A percentile compares a stretch with the other conserved stretches of the same genome.
These are phyloP conservation scores for Cladosporium phlei DNA, from an alignment of 2,329 filamentous ascomycete species.

Conservation along the genomic window DNA sequence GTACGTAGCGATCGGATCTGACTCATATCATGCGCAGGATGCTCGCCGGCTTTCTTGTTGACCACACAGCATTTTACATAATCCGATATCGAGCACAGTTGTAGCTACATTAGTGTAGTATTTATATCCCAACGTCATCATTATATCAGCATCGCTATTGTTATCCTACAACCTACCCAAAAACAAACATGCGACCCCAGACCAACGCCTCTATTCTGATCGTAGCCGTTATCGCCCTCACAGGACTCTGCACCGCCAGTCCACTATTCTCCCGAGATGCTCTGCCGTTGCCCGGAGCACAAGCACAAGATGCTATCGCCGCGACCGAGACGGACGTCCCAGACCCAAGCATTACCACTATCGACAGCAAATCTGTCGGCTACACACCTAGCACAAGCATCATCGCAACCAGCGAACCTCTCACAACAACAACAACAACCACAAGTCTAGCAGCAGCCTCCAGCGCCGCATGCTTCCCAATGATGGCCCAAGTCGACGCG, in stretches of 20 bases:
- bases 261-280: neutral
- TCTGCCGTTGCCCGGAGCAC: neutral
- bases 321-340: slow-evolving; percentile 1
- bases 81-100: too few species aligned
- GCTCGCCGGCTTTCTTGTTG: too few species aligned
- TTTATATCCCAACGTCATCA: too few species aligned
- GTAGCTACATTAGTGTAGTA: too few species aligned
- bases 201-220: neutral
- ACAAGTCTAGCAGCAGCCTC: too few species aligned
- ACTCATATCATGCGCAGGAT: too few species aligned
- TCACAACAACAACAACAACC: neutral
- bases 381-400: neutral
- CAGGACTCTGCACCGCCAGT: neutral
- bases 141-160: neutral
- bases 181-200: neutral
- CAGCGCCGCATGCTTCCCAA: slow-evolving; percentile 13
- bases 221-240: neutral
- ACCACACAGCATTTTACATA: too few species aligned
- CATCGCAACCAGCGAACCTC: neutral
- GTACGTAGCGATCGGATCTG: too few species aligned
- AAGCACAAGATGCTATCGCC: neutral
- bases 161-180: neutral
- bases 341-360: too few species aligned
- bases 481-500: slow-evolving; percentile 18
- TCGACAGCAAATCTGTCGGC: too few species aligned